These are phyloP conservation scores for Bocquillonia castaneifolia DNA, from an alignment of 441 rosid genomes.

Conservation along the genomic window DNA sequence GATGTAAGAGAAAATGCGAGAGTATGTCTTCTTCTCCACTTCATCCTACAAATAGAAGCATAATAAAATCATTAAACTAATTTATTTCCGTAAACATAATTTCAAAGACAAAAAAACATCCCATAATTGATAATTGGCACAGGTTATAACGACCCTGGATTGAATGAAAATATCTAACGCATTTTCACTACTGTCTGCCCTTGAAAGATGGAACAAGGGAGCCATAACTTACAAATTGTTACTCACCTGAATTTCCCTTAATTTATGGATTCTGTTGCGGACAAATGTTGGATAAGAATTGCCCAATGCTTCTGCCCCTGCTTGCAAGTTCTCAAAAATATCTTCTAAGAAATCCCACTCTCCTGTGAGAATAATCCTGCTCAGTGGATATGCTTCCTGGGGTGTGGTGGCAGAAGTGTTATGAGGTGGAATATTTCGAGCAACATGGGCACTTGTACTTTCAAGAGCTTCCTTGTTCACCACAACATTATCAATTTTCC, in stretches of 20 bases:
- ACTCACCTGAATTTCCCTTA: constrained; percentile 47
- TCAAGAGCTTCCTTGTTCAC: constrained; percentile 53
- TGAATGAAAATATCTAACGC: too few species aligned
- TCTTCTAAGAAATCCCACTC: constrained; percentile 69
- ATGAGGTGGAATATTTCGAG: constrained; percentile 69
- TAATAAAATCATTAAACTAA: not conserved
- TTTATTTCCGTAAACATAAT: not conserved
- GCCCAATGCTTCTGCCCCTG: constrained; percentile 25
- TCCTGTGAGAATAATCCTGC: constrained; percentile 56
- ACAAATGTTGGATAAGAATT: constrained; percentile 60
- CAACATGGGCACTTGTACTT: constrained; percentile 28
- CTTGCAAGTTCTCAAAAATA: constrained; percentile 34
- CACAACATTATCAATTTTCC: constrained; percentile 33
- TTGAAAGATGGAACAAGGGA: too few species aligned
- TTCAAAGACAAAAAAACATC: not conserved
- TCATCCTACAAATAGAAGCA: constrained; percentile 47
- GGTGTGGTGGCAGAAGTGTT: constrained; percentile 50
- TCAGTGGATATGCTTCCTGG: constrained; percentile 64
- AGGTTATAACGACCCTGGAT: too few species aligned
- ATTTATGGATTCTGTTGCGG: constrained; percentile 57
- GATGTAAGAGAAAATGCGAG: constrained; percentile 48
- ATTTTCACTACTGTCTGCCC: too few species aligned
- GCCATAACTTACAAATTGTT: too few species aligned
- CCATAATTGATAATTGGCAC: not conserved
- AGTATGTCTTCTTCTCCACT: constrained; percentile 37